Evolutionary conservation across 208 protist species (phyloP).

Genomic region (Leptomonas seymouri): DNA sequence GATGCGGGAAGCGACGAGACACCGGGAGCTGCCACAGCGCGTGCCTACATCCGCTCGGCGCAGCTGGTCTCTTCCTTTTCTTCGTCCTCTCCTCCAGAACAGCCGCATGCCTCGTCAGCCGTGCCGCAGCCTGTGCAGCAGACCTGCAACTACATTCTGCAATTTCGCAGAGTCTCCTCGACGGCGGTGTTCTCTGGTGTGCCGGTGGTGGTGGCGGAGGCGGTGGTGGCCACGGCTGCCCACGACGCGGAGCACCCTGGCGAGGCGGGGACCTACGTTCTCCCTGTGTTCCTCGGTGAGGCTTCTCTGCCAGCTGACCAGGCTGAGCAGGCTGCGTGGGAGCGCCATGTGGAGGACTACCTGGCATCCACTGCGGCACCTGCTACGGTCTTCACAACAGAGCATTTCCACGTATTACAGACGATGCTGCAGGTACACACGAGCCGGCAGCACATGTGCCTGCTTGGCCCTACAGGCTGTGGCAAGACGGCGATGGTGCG

Average conservation of each 20-base stretch:
- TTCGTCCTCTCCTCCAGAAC: neutral
- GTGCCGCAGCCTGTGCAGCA: slow-evolving; percentile 38
- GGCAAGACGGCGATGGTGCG: slow-evolving; percentile 90
- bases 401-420: slow-evolving; percentile 71
- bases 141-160: slow-evolving; percentile 58
- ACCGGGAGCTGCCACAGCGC: slow-evolving; percentile 11
- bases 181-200: slow-evolving; percentile 27
- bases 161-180: slow-evolving; percentile 11
- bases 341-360: slow-evolving; percentile 19
- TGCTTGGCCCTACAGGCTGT: slow-evolving; percentile 87
- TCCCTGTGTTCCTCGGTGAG: slow-evolving; percentile 59
- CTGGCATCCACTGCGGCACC: slow-evolving; percentile 32
- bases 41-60: slow-evolving; percentile 34
- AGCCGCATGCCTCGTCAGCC: neutral
- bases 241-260: slow-evolving; percentile 25
- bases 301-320: slow-evolving; percentile 19
- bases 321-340: slow-evolving; percentile 4
- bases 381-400: slow-evolving; percentile 54
- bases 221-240: slow-evolving; percentile 54
- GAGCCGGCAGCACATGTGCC: slow-evolving; percentile 74
- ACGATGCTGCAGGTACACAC: slow-evolving; percentile 79
- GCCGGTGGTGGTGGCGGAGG: slow-evolving; percentile 53
- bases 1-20: slow-evolving; percentile 19
- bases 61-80: slow-evolving; percentile 25
- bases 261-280: slow-evolving; percentile 37